A percentile compares a stretch with the other conserved stretches of the same genome.
phyloP scores from a whole-genome alignment of 2,329 filamentous ascomycete genomes.

The Diaporthe velutina region DNA sequence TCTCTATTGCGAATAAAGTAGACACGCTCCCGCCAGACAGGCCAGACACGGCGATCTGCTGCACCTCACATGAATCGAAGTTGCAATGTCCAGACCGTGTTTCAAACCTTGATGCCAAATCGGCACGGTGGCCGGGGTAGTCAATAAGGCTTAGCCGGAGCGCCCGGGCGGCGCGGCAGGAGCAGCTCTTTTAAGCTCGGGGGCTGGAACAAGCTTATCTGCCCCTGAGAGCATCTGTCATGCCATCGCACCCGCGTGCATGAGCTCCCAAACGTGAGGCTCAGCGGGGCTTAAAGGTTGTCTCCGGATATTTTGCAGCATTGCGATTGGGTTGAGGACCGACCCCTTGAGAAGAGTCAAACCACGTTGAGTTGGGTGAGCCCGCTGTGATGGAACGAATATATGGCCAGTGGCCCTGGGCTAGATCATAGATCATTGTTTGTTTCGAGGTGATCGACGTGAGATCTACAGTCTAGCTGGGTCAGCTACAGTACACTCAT shows the following conservation, averaged over 20 bases:
- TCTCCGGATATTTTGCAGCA: background rate
- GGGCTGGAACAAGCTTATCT: constrained; percentile 13
- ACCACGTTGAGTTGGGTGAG: background rate
- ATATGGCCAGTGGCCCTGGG: background rate
- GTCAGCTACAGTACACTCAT: background rate
- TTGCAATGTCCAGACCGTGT: background rate
- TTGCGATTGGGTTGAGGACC: constrained; percentile 1
- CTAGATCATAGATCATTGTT: background rate
- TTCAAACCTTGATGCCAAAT: background rate
- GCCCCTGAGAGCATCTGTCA: background rate
- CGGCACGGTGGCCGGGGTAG: background rate
- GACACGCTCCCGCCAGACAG: background rate
- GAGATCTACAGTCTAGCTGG: constrained; percentile 21
- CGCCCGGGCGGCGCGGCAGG: background rate
- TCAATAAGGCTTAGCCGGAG: background rate
- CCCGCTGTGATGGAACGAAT: background rate
- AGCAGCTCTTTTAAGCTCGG: constrained; percentile 3
- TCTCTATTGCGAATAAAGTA: background rate
- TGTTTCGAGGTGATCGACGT: constrained; percentile 13
- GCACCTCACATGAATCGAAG: constrained; percentile 1
- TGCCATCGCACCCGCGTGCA: background rate
- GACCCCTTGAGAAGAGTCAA: background rate
- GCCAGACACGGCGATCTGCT: background rate
- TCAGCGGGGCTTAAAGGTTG: constrained; percentile 2
- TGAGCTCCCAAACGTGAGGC: constrained; percentile 12